These are phyloP conservation scores for Vitis hybrid DNA, from an alignment of 177 flowering plant genomes.

Conservation along the genomic window DNA sequence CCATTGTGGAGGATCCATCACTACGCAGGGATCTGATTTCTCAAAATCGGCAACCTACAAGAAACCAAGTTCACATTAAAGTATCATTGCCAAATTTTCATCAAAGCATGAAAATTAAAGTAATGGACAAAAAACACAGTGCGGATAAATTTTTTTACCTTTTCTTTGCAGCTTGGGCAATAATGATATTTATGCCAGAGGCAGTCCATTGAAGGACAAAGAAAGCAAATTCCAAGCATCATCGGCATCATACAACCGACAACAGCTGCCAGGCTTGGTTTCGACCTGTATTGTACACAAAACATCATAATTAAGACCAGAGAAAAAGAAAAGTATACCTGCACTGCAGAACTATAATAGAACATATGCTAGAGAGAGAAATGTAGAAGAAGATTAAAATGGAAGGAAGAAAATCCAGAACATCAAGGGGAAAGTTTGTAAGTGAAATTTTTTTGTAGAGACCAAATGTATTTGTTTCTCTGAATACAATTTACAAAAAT, in stretches of 20 bases:
- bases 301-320: background rate
- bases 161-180: slow-evolving; percentile 76
- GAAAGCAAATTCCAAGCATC: slow-evolving; percentile 82
- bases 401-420: no score
- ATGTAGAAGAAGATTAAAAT: background rate
- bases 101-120: background rate
- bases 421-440: no score
- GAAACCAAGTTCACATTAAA: background rate
- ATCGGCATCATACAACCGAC: slow-evolving; percentile 91
- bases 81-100: background rate
- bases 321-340: background rate
- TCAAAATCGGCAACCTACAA: slow-evolving; percentile 81
- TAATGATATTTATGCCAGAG: slow-evolving; percentile 96
- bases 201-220: slow-evolving; percentile 91
- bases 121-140: background rate
- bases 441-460: no score
- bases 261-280: slow-evolving; percentile 79
- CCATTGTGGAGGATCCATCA: slow-evolving; percentile 83
- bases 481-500: no score
- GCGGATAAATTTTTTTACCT: slow-evolving; percentile 36
- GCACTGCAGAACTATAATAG: no score
- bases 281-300: slow-evolving; percentile 50
- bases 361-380: background rate
- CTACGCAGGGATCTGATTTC: slow-evolving; percentile 72
- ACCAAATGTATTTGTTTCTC: no score